These are phyloP conservation scores for Leccinellum albellum DNA, from an alignment of 768 basidiomycete species.

Conservation along the genomic window DNA sequence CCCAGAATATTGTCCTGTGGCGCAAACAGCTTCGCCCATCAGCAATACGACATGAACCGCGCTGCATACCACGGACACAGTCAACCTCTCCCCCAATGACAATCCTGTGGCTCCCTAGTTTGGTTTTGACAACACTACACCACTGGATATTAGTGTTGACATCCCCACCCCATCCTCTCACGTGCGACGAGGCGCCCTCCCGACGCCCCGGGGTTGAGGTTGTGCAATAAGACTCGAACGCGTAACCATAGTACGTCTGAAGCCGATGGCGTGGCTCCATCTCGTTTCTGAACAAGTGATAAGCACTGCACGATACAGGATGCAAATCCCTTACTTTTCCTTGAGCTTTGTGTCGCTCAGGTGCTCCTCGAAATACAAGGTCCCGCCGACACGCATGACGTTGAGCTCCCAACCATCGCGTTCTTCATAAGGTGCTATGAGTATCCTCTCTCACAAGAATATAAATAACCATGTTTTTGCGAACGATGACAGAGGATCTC, in stretches of 20 bases:
- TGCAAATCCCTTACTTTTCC: conserved; percentile 53
- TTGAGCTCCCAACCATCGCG: conserved; percentile 79
- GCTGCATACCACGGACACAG: conserved; percentile 66
- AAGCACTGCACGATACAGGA: not conserved
- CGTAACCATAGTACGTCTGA: conserved; percentile 80
- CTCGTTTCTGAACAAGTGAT: conserved; percentile 47
- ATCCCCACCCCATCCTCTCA: conserved; percentile 66
- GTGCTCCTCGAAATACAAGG: conserved; percentile 75
- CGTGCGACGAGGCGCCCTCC: conserved; percentile 24
- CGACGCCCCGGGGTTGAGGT: conserved; percentile 28
- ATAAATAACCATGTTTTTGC: conserved; percentile 3
- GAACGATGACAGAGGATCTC: conserved; percentile 23
- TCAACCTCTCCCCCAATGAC: conserved; percentile 91
- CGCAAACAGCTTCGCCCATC: not conserved
- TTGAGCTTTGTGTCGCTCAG: conserved; percentile 51
- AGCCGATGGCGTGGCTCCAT: conserved; percentile 59
- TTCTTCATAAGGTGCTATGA: conserved; percentile 81
- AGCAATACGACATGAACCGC: not conserved
- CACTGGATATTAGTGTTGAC: conserved; percentile 88
- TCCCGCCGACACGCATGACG: conserved; percentile 69
- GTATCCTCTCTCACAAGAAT: conserved; percentile 55
- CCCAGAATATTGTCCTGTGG: conserved; percentile 57
- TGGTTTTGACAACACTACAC: conserved; percentile 87
- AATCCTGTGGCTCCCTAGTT: conserved; percentile 65
- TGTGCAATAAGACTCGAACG: conserved; percentile 89